Conservation (phyloP, 2,329 filamentous ascomycete genomes). For the Fusarium nelsonii region DNA sequence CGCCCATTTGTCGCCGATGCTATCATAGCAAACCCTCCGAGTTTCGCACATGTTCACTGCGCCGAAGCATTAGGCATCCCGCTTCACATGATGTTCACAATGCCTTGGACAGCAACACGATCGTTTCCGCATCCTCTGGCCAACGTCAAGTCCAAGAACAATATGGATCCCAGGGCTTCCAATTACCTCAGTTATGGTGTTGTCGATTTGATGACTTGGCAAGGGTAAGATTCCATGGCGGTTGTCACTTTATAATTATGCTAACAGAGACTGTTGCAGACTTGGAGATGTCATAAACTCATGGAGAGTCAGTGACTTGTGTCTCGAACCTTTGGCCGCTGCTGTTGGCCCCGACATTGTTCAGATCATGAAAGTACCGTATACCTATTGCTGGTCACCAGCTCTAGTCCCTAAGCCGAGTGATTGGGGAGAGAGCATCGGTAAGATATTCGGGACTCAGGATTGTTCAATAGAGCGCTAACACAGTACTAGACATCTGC, state of each 20-base stretch:
- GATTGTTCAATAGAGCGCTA: too few relatives aligned
- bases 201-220: slow-evolving; percentile 90
- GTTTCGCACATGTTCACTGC: slow-evolving; percentile 82
- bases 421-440: slow-evolving; percentile 76
- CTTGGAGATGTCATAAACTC: slow-evolving; percentile 82
- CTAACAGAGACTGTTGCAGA: neutral
- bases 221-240: slow-evolving; percentile 62
- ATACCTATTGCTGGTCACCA: slow-evolving; percentile 79
- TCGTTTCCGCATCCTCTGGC: slow-evolving; percentile 78
- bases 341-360: slow-evolving; percentile 80
- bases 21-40: slow-evolving; percentile 86
- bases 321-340: slow-evolving; percentile 79
- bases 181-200: slow-evolving; percentile 85
- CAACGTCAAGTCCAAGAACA: slow-evolving; percentile 71
- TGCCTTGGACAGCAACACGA: slow-evolving; percentile 81
- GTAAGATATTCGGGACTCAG: slow-evolving; percentile 48
- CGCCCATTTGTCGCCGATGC: slow-evolving; percentile 75
- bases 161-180: slow-evolving; percentile 71
- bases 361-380: slow-evolving; percentile 78
- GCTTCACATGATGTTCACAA: slow-evolving; percentile 88
- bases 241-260: fast-evolving
- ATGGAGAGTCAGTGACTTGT: slow-evolving; percentile 75
- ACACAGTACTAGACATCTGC: slow-evolving; percentile 59
- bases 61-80: slow-evolving; percentile 82
- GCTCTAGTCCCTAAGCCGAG: slow-evolving; percentile 73